Conservation (phyloP, 2,329 filamentous ascomycete genomes). For the Colletotrichum melonis region DNA sequence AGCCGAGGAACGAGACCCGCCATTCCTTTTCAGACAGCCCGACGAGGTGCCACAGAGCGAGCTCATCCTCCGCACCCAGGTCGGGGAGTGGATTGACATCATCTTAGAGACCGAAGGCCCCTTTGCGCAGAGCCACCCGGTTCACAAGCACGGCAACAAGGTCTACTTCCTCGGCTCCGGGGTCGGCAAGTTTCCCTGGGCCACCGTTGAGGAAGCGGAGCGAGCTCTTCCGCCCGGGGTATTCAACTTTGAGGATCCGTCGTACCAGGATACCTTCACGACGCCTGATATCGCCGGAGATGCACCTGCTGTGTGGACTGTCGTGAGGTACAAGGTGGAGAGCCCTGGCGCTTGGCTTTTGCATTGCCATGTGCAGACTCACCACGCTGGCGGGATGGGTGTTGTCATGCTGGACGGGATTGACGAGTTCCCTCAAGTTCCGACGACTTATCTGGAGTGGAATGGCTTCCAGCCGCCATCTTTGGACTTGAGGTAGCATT, state of each 20-base stretch:
- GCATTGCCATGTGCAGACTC: conserved; percentile 62
- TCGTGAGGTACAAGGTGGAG: conserved; percentile 55
- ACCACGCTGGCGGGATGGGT: conserved; percentile 59
- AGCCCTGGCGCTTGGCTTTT: conserved; percentile 60
- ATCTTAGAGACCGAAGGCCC: conserved; percentile 13
- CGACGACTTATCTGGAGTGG: conserved; percentile 14
- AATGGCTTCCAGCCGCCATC: neutral
- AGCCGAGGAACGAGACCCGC: neutral
- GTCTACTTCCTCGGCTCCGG: neutral
- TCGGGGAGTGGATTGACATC: conserved; percentile 7
- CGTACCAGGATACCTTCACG: conserved; percentile 47
- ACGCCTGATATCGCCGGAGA: conserved; percentile 12
- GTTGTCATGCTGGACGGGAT: conserved; percentile 59
- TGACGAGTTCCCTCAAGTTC: conserved; percentile 42
- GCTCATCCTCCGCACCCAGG: neutral
- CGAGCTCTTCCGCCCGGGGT: neutral
- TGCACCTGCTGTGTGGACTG: conserved; percentile 45
- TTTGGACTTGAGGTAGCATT: neutral
- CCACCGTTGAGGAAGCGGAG: neutral
- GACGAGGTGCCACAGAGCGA: neutral
- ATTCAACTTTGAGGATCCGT: conserved; percentile 58
- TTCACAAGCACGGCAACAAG: conserved; percentile 20
- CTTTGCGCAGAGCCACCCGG: neutral
- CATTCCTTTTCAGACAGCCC: neutral
- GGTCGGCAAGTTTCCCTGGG: neutral